Evolutionary conservation across 2,329 filamentous ascomycete species (phyloP).

Genomic region (Myriangium duriaei): DNA sequence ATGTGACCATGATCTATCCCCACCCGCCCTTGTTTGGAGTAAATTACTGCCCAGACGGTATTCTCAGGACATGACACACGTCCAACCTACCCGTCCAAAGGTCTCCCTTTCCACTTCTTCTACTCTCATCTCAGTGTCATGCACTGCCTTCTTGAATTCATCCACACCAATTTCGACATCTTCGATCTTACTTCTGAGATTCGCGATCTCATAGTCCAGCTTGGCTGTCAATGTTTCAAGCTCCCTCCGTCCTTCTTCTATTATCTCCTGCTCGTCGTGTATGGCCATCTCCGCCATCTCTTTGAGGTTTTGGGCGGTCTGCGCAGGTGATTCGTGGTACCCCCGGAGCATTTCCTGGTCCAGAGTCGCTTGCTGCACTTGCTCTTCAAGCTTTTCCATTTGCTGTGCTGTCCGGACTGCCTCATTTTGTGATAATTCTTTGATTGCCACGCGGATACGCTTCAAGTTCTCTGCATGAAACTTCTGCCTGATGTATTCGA

Average conservation of each 20-base stretch:
- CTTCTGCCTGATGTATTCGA: constrained; percentile 13
- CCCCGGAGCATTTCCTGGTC: constrained; percentile 54
- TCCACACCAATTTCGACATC: constrained; percentile 75
- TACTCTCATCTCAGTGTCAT: constrained; percentile 30
- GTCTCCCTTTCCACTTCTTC: constrained; percentile 50
- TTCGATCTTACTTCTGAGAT: constrained; percentile 64
- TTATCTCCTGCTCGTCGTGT: constrained; percentile 51
- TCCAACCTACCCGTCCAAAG: constrained; percentile 17
- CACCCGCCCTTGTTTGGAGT: no score
- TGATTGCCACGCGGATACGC: constrained; percentile 40
- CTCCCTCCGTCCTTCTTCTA: constrained; percentile 63
- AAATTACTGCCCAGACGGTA: no score
- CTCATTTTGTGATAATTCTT: constrained; percentile 39
- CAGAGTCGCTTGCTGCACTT: constrained; percentile 50
- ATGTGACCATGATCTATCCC: no score
- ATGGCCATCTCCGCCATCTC: constrained; percentile 57
- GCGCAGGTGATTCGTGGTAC: constrained; percentile 57
- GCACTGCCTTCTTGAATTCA: constrained; percentile 68
- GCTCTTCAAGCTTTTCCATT: constrained; percentile 41
- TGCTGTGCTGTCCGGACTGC: constrained; percentile 50
- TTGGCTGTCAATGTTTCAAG: constrained; percentile 72
- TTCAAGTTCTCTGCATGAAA: constrained; percentile 10
- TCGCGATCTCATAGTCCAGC: constrained; percentile 82
- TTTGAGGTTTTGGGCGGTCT: constrained; percentile 56
- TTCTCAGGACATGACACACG: constrained; percentile 18